Base-by-base conservation (phyloP, 2,329 filamentous ascomycete genomes). In the Thielaviopsis euricoi region DNA sequence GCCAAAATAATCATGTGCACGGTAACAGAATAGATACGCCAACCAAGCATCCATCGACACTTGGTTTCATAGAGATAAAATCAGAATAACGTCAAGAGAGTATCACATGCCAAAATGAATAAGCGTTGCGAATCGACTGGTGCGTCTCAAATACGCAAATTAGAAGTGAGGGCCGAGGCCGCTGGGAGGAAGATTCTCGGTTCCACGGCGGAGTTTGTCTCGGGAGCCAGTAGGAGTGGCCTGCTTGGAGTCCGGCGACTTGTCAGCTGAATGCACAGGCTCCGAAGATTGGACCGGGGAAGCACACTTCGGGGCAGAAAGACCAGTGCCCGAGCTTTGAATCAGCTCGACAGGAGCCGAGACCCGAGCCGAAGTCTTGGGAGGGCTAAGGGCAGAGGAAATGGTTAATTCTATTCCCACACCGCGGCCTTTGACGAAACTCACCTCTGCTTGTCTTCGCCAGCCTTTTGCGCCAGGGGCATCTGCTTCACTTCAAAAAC, bases 201-300 rank as follows among this genome's bases (percentile, higher is more conserved):
- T 58, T 33, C 56, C 56, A 13, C 59, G 59, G n/a, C 59, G 59
- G 26, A 51, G 46, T 46, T 60, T 60, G 25, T 59, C 58, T 48
- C 58, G 49, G 19, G 50, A 22, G 23, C 43, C 25, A 48, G 46
- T 48, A 17, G 59, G 55, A n/a, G 59, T 58, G 19, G 53, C 56
- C 46, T 54, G 59, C 49, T 60, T 60, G 6, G 52, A 43, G 17
- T 60, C 56, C 9, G 59, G 46, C 7, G 56, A 57, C 22, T 56
- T 60, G 7, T 58, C 59, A 15, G 56, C 19, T 15, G 48, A 53
- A 50, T 40, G 52, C 15, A 53, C 26, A n/a, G 49, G 29, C 19
- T 60, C 59, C 19, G 52, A 40, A n/a, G n/a, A 22, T 40, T 52
- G 52, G 23, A 53, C 55, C n/a, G 52, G 55, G n/a, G 59, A 60